Evolutionary conservation across 495 filamentous ascomycete genomes (phyloP), one percentile per base, ranked within the genome.

Genomic region (Daldinia grandis): DNA sequence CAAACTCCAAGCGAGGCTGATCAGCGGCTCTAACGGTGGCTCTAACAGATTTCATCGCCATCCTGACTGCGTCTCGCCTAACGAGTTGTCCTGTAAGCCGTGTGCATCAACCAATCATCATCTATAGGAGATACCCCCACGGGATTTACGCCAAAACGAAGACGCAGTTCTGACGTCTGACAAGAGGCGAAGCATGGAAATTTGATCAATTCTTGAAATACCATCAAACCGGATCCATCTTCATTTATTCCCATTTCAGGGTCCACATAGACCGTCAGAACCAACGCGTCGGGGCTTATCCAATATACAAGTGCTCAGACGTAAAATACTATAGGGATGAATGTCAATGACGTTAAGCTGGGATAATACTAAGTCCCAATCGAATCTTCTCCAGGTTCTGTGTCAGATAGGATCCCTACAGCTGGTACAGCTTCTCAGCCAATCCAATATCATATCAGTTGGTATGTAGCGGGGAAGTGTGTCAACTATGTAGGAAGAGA

Each of bases 111-210:
- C 19, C 25, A 65, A 17, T 33, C 50, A 70, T 70, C 56, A 24
- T 33, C 50, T 14, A 35, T 47, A 42, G 33, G 25, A 25, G 14
- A 27, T 47, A 21, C 42, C 50, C 47, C 59, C 53, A 60, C 37
- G 67, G 53, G 54, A 55, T 44, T 53, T 15, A 37, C 8, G 5
- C 10, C 6, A 33, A 47, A 0, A 24, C 15, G 17, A 49, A 58
- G 51, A 54, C 17, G 63, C 21, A 63, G 56, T 44, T 30, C 58
- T 71, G 62, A 63, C 68, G 62, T 66, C 58, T 47, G 68, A 66
- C 63, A 71, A 60, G 62, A 53, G 58, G 49, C 35, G n/a, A 59
- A 55, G 58, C 63, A 67, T 67, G 63, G 58, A 33, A 58, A 55
- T 71, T 15, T 28, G 40, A 42, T 30, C 30, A 27, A 19, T 71